Percentiles rank a stretch among this genome's conserved stretches.
Conservation (phyloP, 2,329 filamentous ascomycete genomes). For the Ramularia endophylla region DNA sequence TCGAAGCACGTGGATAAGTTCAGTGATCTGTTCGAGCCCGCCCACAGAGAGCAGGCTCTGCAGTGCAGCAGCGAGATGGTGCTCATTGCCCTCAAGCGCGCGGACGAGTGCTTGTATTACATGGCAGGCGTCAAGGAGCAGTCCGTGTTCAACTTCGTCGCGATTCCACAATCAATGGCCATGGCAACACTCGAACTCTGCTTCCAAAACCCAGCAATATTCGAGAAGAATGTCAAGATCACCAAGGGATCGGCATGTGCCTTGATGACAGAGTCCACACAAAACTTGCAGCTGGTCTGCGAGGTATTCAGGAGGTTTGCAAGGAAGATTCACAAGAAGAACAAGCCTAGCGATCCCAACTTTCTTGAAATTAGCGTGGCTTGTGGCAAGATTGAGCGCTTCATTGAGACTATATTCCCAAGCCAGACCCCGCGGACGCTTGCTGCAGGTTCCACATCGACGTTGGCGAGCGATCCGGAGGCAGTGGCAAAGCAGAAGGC, state of each 20-base stretch:
- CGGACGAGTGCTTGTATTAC: conserved; percentile 94
- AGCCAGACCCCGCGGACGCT: conserved; percentile 63
- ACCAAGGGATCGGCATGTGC: conserved; percentile 89
- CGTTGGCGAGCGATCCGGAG: conserved; percentile 38
- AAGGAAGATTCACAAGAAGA: conserved; percentile 84
- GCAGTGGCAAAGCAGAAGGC: conserved; percentile 53
- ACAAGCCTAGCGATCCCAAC: conserved; percentile 86
- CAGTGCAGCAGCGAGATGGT: conserved; percentile 93
- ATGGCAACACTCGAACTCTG: conserved; percentile 89
- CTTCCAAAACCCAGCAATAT: conserved; percentile 85
- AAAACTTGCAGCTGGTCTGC: conserved; percentile 77
- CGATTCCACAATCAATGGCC: conserved; percentile 95
- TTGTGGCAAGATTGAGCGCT: conserved; percentile 91
- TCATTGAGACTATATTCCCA: conserved; percentile 91
- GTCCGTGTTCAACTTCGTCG: conserved; percentile 98
- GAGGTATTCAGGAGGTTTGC: conserved; percentile 74
- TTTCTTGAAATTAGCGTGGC: conserved; percentile 87
- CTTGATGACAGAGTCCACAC: conserved; percentile 87
- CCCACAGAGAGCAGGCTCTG: conserved; percentile 70
- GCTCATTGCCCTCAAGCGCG: conserved; percentile 77
- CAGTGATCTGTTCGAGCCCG: conserved; percentile 80
- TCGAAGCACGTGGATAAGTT: conserved; percentile 87
- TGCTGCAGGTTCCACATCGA: conserved; percentile 27
- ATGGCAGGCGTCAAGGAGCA: conserved; percentile 92
- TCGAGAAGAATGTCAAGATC: conserved; percentile 88